Percentiles rank a stretch among this genome's conserved stretches.
These are phyloP conservation scores for Plantago ovata DNA, from an alignment of 257 asterid genomes.

Conservation along the genomic window DNA sequence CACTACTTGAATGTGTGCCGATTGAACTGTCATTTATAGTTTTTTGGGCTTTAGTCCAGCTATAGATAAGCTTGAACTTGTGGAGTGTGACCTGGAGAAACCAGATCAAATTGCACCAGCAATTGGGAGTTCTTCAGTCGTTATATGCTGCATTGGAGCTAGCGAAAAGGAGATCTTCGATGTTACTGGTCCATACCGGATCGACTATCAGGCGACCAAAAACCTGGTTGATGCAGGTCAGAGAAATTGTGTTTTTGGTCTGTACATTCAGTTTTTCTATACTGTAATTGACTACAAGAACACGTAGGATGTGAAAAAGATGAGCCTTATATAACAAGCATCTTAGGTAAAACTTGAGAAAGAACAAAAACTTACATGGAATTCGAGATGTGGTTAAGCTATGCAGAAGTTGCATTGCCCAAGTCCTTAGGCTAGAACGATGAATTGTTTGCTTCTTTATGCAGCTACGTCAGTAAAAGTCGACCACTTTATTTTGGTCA, in stretches of 20 bases:
- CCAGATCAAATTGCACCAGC: conserved; percentile 57
- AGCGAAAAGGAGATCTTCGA: conserved; percentile 91
- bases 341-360: too few species aligned
- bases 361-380: too few species aligned
- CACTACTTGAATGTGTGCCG: conserved; percentile 20
- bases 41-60: conserved; percentile 94
- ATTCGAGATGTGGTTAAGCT: too few species aligned
- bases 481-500: conserved; percentile 75
- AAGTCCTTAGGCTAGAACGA: conserved; percentile 7
- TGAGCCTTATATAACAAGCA: too few species aligned
- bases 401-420: neutral
- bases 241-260: conserved; percentile 9
- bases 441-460: conserved; percentile 15
- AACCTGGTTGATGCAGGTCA: conserved; percentile 90
- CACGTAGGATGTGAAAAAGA: too few species aligned
- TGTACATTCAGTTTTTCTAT: neutral
- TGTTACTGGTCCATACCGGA: conserved; percentile 83
- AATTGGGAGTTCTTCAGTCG: conserved; percentile 66
- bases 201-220: conserved; percentile 81
- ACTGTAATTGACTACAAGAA: neutral
- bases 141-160: conserved; percentile 95
- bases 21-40: conserved; percentile 44
- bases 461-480: conserved; percentile 81
- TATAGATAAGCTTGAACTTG: conserved; percentile 91
- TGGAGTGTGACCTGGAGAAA: conserved; percentile 94